Conservation (phyloP, 768 basidiomycete species). For the Lactifluus subvellereus region DNA sequence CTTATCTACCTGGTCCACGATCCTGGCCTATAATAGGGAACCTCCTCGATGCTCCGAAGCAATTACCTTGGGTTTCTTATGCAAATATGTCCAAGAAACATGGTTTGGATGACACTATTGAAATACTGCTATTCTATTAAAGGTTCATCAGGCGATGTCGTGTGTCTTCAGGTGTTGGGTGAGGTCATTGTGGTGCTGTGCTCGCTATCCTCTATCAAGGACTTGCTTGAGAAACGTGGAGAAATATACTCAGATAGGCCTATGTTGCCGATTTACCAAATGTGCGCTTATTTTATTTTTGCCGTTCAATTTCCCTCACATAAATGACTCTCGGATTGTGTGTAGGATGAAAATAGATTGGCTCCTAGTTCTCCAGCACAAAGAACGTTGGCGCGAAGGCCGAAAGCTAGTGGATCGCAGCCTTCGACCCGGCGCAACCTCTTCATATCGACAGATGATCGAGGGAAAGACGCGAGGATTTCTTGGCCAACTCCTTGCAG, state of each 20-base stretch:
- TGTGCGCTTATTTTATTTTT: not conserved
- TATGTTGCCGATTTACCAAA: not conserved
- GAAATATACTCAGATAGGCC: slow-evolving; percentile 21
- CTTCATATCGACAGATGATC: not conserved
- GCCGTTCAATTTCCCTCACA: not conserved
- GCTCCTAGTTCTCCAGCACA: too few relatives aligned
- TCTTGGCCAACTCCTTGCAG: not conserved
- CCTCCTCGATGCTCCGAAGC: not conserved
- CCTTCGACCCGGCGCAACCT: not conserved
- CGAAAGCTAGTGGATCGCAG: not conserved
- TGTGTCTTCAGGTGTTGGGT: not conserved
- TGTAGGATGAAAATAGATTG: not conserved
- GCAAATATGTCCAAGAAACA: not conserved
- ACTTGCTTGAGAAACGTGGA: slow-evolving; percentile 1
- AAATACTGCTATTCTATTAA: too few relatives aligned
- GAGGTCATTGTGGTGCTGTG: not conserved
- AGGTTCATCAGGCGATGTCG: not conserved
- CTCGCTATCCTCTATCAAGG: not conserved
- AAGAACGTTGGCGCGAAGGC: too few relatives aligned
- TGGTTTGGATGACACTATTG: too few relatives aligned
- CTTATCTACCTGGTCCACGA: not conserved
- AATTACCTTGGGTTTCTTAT: not conserved
- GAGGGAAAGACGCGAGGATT: slow-evolving; percentile 2
- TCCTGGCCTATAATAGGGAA: not conserved
- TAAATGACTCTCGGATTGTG: not conserved